Evolutionary conservation across 345 rosid genomes (phyloP).

Genomic region (Rhodamnia argentea): DNA sequence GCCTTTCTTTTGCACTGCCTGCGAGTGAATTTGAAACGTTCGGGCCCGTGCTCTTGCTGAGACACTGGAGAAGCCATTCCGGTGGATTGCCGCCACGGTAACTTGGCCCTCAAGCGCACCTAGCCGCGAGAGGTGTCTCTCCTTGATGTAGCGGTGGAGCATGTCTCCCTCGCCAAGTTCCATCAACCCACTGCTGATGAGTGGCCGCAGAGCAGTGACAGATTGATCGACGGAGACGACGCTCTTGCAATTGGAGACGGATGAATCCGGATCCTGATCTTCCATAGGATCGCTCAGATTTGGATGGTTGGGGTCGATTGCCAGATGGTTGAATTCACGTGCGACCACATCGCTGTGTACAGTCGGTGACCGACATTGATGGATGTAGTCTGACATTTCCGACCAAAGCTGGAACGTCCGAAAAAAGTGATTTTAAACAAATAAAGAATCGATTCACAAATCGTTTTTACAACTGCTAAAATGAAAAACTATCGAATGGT

Average conservation of each 20-base stretch:
- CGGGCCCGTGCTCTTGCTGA: conserved; percentile 40
- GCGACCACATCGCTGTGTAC: neutral
- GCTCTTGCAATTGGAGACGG: conserved; percentile 57
- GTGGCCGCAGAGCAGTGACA: neutral
- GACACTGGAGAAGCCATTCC: conserved; percentile 19
- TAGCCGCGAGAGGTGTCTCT: conserved; percentile 28
- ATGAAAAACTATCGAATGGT: neutral
- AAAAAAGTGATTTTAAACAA: neutral
- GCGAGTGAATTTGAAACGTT: conserved; percentile 36
- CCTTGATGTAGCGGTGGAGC: conserved; percentile 29
- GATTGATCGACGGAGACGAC: neutral
- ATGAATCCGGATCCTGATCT: conserved; percentile 10
- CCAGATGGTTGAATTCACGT: neutral
- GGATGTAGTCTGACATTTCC: neutral
- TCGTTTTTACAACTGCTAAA: neutral
- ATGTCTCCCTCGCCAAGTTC: conserved; percentile 38
- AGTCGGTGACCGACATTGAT: too few relatives aligned
- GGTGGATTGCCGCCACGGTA: conserved; percentile 30
- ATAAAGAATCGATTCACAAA: neutral
- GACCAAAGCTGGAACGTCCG: neutral
- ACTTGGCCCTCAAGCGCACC: conserved; percentile 26
- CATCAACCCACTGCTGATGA: conserved; percentile 16
- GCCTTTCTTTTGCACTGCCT: conserved; percentile 38
- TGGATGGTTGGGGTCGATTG: neutral
- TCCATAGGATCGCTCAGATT: neutral